Evolutionary conservation across 805 yeast genomes (phyloP), one percentile per base, ranked within the genome.

Genomic region (Yamadazyma akitaensis): DNA sequence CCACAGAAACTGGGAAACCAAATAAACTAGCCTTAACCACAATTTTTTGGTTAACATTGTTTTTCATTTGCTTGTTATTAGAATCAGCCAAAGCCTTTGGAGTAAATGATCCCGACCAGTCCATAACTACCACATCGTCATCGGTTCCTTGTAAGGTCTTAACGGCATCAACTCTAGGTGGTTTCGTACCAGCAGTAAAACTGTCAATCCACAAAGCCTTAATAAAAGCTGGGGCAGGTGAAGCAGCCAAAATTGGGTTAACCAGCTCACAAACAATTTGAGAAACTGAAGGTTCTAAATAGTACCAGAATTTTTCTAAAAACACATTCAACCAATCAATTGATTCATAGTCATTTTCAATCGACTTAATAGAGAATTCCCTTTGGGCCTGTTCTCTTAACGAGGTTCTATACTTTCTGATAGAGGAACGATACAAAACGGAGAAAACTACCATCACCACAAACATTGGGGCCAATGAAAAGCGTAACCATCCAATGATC

Each of bases 271-370:
- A 82, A 26, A 90, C 90, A 66, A 88, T 85, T 62, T 85, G 90
- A 13, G 96, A 79, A 33, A 92, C 73, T 9, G 88, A 81, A 5
- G 99, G 99, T 64, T 94, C 98, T 60, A 90, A 77, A 53, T 76
- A 88, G 46, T 81, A 72, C 99, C 99, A 94, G 65, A 88, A 91
- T 67, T 90, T 91, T 60, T 85, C 91, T 67, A 95, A 64, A 58
- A 95, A 85, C 21, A 81, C 80, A 65, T 94, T 94, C 54, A 88
- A 72, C 99, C 99, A 94, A 60, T 94, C 97, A 86, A 94, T 80
- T 6, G 96, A 77, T 68, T 94, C 99, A 54, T 84, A 84, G 62
- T 92, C 97, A 59, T 82, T 79, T 65, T 94, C 98, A 53, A 91
- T 84, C 40, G 79, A 79, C 59, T 80, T 81, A 40, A 89, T 81